Evolutionary conservation across 768 basidiomycete genomes (phyloP), one percentile per base, ranked within the genome.

Genomic region (Lenzites betulinus): DNA sequence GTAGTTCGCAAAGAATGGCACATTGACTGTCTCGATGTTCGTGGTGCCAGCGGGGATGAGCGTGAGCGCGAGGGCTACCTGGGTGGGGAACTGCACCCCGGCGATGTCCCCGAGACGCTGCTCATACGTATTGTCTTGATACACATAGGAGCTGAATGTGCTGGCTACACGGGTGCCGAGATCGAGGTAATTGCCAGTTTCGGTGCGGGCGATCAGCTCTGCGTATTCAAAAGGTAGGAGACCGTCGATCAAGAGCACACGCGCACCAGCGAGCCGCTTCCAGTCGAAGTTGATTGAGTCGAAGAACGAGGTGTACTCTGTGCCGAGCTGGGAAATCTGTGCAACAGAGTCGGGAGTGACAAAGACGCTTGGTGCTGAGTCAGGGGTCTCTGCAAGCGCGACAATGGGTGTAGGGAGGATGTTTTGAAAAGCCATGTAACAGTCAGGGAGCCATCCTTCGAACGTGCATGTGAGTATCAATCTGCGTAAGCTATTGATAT

Each of bases 131-230:
- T 73, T 75, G 13, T 69, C 76, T 12, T 51, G 36, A 75, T 64
- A 7, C 83, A 74, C n/a, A 67, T 87, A 87, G 66, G 82, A 82
- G 33, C 78, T 82, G 71, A 84, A 82, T 2, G 82, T 85, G 41
- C 80, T 83, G 72, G 87, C 87, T 39, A 86, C 80, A 30, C 87
- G 79, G 43, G 87, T 77, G 30, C 82, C 82, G 63, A 85, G 84
- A 66, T 87, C 84, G 49, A 88, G 74, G 68, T 80, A 87, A 63
- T 86, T 86, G 3, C 87, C 85, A 4, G 82, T 81, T n/a, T 83
- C 79, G 3, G 82, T 85, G 38, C 70, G 70, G 1, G 87, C 86
- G 49, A 87, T 80, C 25, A 75, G 69, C 67, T 86, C 81, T 43
- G 84, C 80, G 64, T 87, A 87, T 38, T 71, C 74, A 62, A 79